Conservation (phyloP, 331 rosid genomes). For the Ulmus americana region DNA sequence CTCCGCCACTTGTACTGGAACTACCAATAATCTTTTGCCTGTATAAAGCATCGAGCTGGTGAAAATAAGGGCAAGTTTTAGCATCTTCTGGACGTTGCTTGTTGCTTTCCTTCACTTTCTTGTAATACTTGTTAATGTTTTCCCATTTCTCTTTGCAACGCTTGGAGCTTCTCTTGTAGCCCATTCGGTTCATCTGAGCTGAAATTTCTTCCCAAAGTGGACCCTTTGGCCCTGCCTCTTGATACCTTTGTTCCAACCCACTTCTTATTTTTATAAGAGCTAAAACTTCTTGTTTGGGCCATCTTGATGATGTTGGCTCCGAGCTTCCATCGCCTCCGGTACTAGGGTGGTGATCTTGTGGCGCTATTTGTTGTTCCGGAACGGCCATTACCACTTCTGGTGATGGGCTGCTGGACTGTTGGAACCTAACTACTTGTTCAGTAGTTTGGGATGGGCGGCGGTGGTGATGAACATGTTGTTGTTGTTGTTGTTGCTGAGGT, state of each 20-base stretch:
- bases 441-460: not conserved
- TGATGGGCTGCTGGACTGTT: not conserved
- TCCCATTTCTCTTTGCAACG: conserved; percentile 54
- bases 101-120: conserved; percentile 49
- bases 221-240: conserved; percentile 42
- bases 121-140: conserved; percentile 43
- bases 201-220: conserved; percentile 48
- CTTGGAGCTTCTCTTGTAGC: conserved; percentile 41
- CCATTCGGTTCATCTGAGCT: conserved; percentile 28
- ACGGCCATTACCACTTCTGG: conserved; percentile 1
- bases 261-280: conserved; percentile 40
- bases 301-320: conserved; percentile 29
- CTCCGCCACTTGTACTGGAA: conserved; percentile 2
- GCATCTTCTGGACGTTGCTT: conserved; percentile 40
- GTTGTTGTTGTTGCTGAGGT: not conserved
- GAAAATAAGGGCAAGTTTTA: conserved; percentile 45
- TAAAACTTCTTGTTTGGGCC: conserved; percentile 40
- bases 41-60: conserved; percentile 41
- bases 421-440: not conserved
- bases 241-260: conserved; percentile 37
- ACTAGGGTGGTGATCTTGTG: not conserved
- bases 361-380: conserved; percentile 20
- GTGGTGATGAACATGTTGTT: not conserved
- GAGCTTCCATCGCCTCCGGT: conserved; percentile 26
- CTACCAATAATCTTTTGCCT: conserved; percentile 29